Evolutionary conservation across 768 basidiomycete species (phyloP), one percentile per base, ranked within the genome.

Genomic region (Austroboletus festivus): DNA sequence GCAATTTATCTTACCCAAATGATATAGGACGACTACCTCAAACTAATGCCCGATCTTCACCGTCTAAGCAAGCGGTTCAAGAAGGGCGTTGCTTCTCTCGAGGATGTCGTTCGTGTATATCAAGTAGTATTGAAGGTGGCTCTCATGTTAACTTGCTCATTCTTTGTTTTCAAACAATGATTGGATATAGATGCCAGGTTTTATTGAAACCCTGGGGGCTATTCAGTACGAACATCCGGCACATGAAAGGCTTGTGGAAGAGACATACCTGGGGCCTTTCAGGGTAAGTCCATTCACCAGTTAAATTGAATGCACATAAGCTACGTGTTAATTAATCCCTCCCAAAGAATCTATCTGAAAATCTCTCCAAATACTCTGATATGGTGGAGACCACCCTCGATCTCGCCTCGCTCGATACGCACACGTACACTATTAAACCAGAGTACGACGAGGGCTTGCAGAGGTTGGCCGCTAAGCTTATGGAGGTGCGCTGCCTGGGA

Each of bases 311-410:
- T 28, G 12, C 28, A 28, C 12, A 28, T 28, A 12, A 12, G 28
- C 12, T 28, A n/a, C 28, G 5, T 12, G 12, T 6, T 6, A 28
- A 28, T 28, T 28, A n/a, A n/a, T n/a, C 30, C 11, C 22, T 3
- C 40, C 37, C 33, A n/a, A 56, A 94, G 92, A 76, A 83, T 54
- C 77, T 81, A 53, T 69, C 79, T 16, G 67, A 63, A 0, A 82
- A 72, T 43, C 78, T 98, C 5, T 74, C 73, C 12, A 90, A 90
- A 61, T 95, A 93, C 58, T 75, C 79, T 3, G 89, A 93, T 52
- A 94, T 98, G 89, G 94, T 98, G 3, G 93, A 98, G 64, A 84
- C 90, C 52, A 98, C 96, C 0, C 80, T 99, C 37, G 96, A 99
- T 60, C 80, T 97, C 16, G 82, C 84, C 19, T 83, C 94, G 48